phyloP scores from a whole-genome alignment of 768 basidiomycete species.

The Solioccasus polychromus region DNA sequence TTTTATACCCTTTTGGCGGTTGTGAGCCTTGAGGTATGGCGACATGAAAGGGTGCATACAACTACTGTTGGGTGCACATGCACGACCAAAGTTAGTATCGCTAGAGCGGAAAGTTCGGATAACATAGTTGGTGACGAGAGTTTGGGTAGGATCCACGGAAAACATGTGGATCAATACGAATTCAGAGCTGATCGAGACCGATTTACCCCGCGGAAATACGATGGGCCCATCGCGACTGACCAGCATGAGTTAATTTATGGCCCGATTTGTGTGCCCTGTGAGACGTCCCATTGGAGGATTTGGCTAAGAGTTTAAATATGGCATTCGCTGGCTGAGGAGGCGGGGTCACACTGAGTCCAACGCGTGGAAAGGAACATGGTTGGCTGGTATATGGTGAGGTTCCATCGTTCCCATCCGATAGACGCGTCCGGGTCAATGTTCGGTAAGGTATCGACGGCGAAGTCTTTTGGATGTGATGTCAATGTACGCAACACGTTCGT shows the following conservation, averaged over 20 bases:
- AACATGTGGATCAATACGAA: slow-evolving; percentile 16
- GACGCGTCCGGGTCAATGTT: slow-evolving; percentile 7
- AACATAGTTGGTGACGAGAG: slow-evolving; percentile 6
- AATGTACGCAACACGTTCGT: no score
- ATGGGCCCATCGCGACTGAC: slow-evolving; percentile 8
- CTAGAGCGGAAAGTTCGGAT: slow-evolving; percentile 3
- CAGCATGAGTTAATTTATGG: slow-evolving; percentile 8
- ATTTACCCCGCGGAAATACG: slow-evolving; percentile 10
- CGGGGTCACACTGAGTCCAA: slow-evolving; percentile 13
- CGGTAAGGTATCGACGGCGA: slow-evolving; percentile 11
- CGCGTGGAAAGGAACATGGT: slow-evolving; percentile 11
- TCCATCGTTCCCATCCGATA: slow-evolving; percentile 9
- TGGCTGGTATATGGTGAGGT: slow-evolving; percentile 10
- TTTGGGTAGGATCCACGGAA: slow-evolving; percentile 7
- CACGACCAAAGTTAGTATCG: neutral
- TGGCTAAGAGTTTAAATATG: slow-evolving; percentile 11
- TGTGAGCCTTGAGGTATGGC: no score
- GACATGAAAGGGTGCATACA: slow-evolving; percentile 3
- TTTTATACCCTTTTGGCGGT: slow-evolving; percentile 2
- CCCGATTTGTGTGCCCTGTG: slow-evolving; percentile 1
- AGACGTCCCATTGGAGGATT: slow-evolving; percentile 8
- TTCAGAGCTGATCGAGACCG: slow-evolving; percentile 3
- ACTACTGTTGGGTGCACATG: slow-evolving; percentile 10
- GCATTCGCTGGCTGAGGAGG: neutral
- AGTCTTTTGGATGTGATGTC: slow-evolving; percentile 1